Base-by-base conservation (phyloP, 768 basidiomycete species). In the Termitomyces sp. region DNA sequence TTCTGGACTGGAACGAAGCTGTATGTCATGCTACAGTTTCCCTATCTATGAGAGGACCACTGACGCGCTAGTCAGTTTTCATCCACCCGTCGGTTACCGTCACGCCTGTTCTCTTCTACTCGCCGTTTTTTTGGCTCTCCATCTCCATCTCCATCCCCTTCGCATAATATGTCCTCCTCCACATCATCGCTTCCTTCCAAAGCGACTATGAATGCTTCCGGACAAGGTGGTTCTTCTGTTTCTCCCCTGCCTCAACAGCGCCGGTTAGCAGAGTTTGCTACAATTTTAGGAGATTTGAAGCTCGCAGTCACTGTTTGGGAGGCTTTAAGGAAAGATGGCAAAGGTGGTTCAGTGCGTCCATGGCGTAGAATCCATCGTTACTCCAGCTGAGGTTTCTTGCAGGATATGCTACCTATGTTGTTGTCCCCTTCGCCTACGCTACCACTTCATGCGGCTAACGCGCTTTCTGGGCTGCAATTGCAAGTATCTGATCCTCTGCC, bases 191-290 rank as follows among this genome's bases (percentile, higher is more conserved):
- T 72, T 66, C 75, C 77, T 39, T 62, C 69, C 66, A 72, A 74
- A 39, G 74, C 71, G 68, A 78, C 76, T 45, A 76, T 75, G 18
- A 75, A 73, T n/a, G 67, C 68, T 5, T 64, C 73, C 22, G 57
- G 70, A 49, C 77, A 64, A 67, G 38, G 68, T 59, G 42, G 63
- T 60, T 48, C 63, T 7, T 40, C 53, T 49, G 32, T 55, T 44
- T 69, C 79, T 32, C 80, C 83, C 7, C 85, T 85, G 7, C 80
- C 87, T 5, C 92, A 90, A 67, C 86, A 89, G 64, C 83, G 94
- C 49, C 87, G 96, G n/a, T 78, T 98, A 4, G 97, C 95, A 11
- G 97, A 99, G 73, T 96, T 98, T 75, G 88, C 94, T 9, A 97
- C 97, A 20, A 85, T 96, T 61, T 75, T 98, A 2, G 91, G 94